Evolutionary conservation across 257 asterid species (phyloP), one percentile per base, ranked within the genome.

Genomic region (Lithospermum erythrorhizon): DNA sequence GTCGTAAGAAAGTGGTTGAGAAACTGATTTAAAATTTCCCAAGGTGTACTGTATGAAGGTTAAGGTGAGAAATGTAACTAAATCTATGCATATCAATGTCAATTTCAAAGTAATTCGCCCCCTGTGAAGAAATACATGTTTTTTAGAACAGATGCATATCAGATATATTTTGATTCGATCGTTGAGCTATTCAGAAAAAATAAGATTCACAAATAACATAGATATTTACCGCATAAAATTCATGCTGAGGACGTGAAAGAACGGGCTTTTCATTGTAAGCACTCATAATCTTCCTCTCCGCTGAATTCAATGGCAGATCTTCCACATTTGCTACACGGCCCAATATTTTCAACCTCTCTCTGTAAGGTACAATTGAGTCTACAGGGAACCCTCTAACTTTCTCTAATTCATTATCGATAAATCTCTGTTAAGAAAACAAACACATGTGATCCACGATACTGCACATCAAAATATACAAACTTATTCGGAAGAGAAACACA

Each of bases 231-330:
- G 22, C 49, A 78, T 81, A 89, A 67, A 93, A 93, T 35, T 84
- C 84, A 22, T 93, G 99, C 66, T 93, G 99, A 55, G 99, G 99
- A 56, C 99, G 96, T 0, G 99, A 89, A 74, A 93, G 99, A 24
- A 93, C 96, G 19, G 99, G 99, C 64, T 93, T 93, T 71, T 93
- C 97, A 61, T 86, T 87, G 78, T 84, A 93, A 62, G 96, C 94
- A 22, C 85, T 87, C 95, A 93, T 82, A 64, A 93, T 89, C 75
- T 93, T 93, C 76, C 97, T 81, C 81, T 93, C 98, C 2, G 95
- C 87, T 37, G 89, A 72, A 72, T 94, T 89, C 69, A 89, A 58
- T 21, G 95, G 97, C 58, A 86, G 87, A 62, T 86, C 96, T 25
- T 93, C 98, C 67, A 88, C 79, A 76, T 93, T 93, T 53, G 76